Evolutionary conservation across 2,329 filamentous ascomycete species (phyloP).

Genomic region (Coniochaeta sp.): DNA sequence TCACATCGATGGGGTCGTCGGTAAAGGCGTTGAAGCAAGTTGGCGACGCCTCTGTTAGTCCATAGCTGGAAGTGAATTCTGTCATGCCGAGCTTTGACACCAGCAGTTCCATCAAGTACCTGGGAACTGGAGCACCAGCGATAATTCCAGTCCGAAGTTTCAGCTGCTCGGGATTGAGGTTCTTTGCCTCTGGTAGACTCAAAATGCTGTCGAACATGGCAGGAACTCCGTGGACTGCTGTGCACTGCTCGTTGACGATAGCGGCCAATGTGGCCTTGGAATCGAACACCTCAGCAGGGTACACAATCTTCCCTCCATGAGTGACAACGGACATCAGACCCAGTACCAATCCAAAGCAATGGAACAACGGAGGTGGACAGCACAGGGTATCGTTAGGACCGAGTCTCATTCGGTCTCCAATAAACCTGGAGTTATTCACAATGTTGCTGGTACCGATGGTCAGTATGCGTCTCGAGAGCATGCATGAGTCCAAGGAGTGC

Average conservation of each 20-base stretch:
- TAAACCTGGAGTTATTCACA: slow-evolving; percentile 62
- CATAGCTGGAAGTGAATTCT: slow-evolving; percentile 64
- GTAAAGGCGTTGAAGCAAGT: slow-evolving; percentile 78
- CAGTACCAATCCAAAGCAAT: slow-evolving; percentile 77
- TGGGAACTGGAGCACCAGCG: slow-evolving; percentile 69
- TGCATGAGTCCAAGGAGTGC: not conserved
- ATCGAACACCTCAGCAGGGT: slow-evolving; percentile 69
- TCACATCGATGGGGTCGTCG: slow-evolving; percentile 58
- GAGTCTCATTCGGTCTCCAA: slow-evolving; percentile 67
- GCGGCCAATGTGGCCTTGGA: slow-evolving; percentile 57
- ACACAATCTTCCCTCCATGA: slow-evolving; percentile 69
- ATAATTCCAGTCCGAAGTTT: slow-evolving; percentile 69
- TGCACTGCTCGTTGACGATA: slow-evolving; percentile 60
- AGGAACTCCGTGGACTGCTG: slow-evolving; percentile 72
- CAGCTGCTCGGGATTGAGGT: slow-evolving; percentile 32
- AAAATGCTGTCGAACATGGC: slow-evolving; percentile 73
- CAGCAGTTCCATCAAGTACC: slow-evolving; percentile 66
- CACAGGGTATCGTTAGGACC: slow-evolving; percentile 62
- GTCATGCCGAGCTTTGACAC: slow-evolving; percentile 67
- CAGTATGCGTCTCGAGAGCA: not conserved
- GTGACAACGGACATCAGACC: slow-evolving; percentile 66
- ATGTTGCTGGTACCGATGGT: slow-evolving; percentile 36
- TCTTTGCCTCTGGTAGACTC: slow-evolving; percentile 30
- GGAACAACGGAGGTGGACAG: slow-evolving; percentile 78
- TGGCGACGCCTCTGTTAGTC: slow-evolving; percentile 71